phyloP scores from a whole-genome alignment of 768 basidiomycete genomes.

The Grammothele lineata region DNA sequence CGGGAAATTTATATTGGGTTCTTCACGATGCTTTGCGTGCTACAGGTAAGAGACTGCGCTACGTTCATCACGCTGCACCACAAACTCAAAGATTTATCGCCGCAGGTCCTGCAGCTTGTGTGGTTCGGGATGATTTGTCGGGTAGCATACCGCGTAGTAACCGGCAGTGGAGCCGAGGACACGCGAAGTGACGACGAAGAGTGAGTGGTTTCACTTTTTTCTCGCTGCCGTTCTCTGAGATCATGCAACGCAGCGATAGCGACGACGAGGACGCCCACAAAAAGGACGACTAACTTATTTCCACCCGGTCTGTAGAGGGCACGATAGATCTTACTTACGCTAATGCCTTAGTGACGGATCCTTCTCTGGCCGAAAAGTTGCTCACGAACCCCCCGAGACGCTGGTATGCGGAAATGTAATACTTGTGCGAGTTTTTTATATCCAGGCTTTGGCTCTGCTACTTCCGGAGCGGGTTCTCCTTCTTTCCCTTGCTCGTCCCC shows the following conservation, averaged over 20 bases:
- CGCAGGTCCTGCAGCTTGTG: conserved; percentile 64
- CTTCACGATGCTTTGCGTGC: conserved; percentile 44
- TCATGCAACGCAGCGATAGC: too few species aligned
- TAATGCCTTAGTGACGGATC: conserved; percentile 5
- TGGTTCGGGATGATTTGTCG: conserved; percentile 89
- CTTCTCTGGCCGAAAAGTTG: background rate
- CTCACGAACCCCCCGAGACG: too few species aligned
- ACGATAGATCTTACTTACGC: conserved; percentile 11
- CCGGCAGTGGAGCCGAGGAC: conserved; percentile 75
- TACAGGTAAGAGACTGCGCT: conserved; percentile 52
- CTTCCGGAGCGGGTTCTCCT: too few species aligned
- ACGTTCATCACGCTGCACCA: background rate
- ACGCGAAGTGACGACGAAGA: conserved; percentile 81
- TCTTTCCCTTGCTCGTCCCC: too few species aligned
- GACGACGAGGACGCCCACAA: conserved; percentile 26
- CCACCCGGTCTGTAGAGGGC: conserved; percentile 11
- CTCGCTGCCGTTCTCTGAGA: too few species aligned
- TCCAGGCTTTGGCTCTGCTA: too few species aligned
- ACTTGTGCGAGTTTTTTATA: too few species aligned
- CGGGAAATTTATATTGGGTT: conserved; percentile 43
- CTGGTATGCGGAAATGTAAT: too few species aligned
- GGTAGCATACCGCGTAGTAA: conserved; percentile 78
- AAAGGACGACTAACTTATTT: conserved; percentile 19
- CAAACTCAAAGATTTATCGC: conserved; percentile 4
- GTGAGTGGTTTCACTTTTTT: conserved; percentile 32